Conservation (phyloP, 163 green algal species). For the Scenedesmus sp. region DNA sequence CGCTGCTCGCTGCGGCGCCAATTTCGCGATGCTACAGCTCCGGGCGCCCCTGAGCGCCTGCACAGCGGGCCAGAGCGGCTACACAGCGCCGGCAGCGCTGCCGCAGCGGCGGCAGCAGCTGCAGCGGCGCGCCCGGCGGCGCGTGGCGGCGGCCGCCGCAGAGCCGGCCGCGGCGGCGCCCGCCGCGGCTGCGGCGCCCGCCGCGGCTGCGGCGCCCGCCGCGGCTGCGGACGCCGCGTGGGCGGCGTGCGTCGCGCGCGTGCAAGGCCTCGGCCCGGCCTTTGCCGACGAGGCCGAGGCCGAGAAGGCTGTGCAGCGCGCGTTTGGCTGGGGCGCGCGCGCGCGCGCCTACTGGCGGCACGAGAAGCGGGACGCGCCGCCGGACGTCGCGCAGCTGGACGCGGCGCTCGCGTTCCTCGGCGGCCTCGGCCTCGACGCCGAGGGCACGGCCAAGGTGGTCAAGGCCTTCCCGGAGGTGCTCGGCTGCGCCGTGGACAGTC, state of each 20-base stretch:
- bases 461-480: conserved; percentile 68
- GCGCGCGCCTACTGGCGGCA: conserved; percentile 63
- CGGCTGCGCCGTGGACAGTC: conserved; percentile 52
- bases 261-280: conserved; percentile 48
- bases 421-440: conserved; percentile 36
- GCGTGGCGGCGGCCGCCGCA: not conserved
- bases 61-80: too few relatives aligned
- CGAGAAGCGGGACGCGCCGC: conserved; percentile 62
- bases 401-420: conserved; percentile 3
- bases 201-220: too few relatives aligned
- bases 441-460: conserved; percentile 46
- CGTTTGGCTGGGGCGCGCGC: conserved; percentile 66
- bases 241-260: not conserved
- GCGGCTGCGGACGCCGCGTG: not conserved
- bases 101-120: conserved; percentile 13
- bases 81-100: too few relatives aligned
- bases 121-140: not conserved
- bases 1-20: too few relatives aligned
- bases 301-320: conserved; percentile 42
- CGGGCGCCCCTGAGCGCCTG: too few relatives aligned
- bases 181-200: not conserved
- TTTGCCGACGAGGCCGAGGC: conserved; percentile 48
- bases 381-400: conserved; percentile 43
- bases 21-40: too few relatives aligned
- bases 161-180: not conserved